These are phyloP conservation scores for Paracamarosporium sp. DNA, from an alignment of 2,329 filamentous ascomycete genomes.

Conservation along the genomic window DNA sequence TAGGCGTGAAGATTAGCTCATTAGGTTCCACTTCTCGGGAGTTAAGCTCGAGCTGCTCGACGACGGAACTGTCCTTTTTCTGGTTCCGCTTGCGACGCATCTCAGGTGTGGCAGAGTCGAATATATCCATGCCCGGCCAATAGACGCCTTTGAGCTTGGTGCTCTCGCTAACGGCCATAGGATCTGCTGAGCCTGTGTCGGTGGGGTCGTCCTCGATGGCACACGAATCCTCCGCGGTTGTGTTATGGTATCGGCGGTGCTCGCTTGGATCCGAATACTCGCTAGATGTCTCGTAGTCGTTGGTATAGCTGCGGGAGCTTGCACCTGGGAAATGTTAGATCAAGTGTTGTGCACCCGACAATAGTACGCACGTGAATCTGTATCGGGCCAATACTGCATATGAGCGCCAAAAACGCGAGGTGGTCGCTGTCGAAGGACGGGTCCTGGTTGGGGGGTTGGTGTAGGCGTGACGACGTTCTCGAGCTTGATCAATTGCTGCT, in stretches of 20 bases:
- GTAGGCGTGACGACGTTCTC: conserved; percentile 38
- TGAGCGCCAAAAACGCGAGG: conserved; percentile 35
- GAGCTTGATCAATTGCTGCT: conserved; percentile 43
- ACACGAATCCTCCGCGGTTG: conserved; percentile 30
- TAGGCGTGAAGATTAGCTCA: conserved; percentile 67
- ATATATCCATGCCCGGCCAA: conserved; percentile 81
- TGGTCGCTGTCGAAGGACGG: conserved; percentile 35
- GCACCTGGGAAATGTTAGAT: conserved; percentile 35
- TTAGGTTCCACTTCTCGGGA: conserved; percentile 69
- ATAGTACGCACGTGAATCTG: not conserved
- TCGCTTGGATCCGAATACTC: conserved; percentile 45
- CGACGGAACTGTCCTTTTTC: conserved; percentile 75
- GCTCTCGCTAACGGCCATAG: conserved; percentile 44
- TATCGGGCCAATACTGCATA: conserved; percentile 45
- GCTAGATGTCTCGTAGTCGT: conserved; percentile 46
- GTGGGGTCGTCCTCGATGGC: conserved; percentile 39
- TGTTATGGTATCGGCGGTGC: conserved; percentile 30
- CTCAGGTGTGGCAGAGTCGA: conserved; percentile 77
- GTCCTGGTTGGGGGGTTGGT: conserved; percentile 35
- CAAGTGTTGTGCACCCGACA: not conserved
- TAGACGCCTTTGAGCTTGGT: conserved; percentile 73
- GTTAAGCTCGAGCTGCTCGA: conserved; percentile 69
- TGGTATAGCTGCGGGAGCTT: conserved; percentile 45
- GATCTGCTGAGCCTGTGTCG: conserved; percentile 28
- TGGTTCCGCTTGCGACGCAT: conserved; percentile 80